Evolutionary conservation across 441 rosid species (phyloP).

Genomic region (Gossypium schwendimanii): DNA sequence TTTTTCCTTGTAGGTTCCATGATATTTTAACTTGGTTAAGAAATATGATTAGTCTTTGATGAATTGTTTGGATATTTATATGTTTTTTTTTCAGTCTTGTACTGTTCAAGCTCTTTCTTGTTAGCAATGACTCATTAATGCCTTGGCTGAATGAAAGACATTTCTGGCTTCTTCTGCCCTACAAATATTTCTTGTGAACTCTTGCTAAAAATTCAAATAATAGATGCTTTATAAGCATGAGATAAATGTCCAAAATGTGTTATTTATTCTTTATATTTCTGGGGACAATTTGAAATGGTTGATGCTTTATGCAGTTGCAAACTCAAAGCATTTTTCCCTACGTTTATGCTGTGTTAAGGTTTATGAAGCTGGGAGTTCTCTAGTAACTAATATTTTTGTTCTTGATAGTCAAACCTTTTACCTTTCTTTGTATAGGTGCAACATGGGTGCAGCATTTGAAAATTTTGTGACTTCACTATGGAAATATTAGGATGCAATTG

Average conservation of each 20-base stretch:
- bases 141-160: slow-evolving; percentile 11
- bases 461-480: neutral
- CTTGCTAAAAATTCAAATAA: neutral
- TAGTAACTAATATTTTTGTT: neutral
- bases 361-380: slow-evolving; percentile 1
- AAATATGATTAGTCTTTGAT: slow-evolving; percentile 14
- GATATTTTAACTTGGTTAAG: slow-evolving; percentile 25
- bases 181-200: neutral
- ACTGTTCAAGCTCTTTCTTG: neutral
- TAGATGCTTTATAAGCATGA: neutral
- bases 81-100: slow-evolving; percentile 5
- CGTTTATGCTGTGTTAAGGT: neutral
- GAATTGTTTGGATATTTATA: slow-evolving; percentile 5
- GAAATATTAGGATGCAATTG: neutral
- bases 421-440: neutral
- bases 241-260: neutral
- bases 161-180: neutral
- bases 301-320: neutral
- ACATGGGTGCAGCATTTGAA: neutral
- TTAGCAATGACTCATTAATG: slow-evolving; percentile 12
- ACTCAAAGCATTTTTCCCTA: neutral
- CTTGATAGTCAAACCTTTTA: neutral
- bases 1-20: slow-evolving; percentile 85
- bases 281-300: neutral
- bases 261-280: neutral